Base-by-base conservation (phyloP, 345 rosid species). In the Noccaea bulbosa region DNA sequence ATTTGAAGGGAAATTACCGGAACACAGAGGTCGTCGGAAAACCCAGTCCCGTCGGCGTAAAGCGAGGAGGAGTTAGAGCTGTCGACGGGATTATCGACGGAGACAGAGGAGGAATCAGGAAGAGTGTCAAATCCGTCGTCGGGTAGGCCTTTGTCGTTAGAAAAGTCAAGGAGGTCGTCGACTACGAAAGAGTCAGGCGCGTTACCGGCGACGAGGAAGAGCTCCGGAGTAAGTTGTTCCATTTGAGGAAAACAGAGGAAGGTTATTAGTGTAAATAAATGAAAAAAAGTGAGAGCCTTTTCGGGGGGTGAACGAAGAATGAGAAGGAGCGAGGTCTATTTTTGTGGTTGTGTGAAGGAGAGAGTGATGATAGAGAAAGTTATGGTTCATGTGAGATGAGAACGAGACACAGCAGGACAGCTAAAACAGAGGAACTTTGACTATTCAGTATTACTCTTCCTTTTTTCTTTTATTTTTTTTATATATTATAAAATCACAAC, bases 151-250 rank as follows among this genome's bases (percentile, higher is more conserved):
- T 87, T 91, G 7, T 83, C 89, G 71, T 91, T 86, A 72, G 98
- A 85, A 75, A 94, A 89, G 77, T 94, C 93, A 14, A 77, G 68
- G 5, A 94, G 92, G 76, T 94, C 99, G 68, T 94, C 99, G n/a
- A 93, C 96, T n/a, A 83, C 75, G 84, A 93, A 93, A 76, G 87
- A 91, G 70, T 92, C 92, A 7, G n/a, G n/a, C n/a, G 76, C 0
- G 70, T 62, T 61, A 63, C 74, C 71, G 66, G 75, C 57, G 66
- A 64, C 73, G 46, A 52, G 74, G 51, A 68, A 68, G 41, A 75
- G 74, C 39, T 75, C 74, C 22, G 74, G 34, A 2, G 78, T 30
- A 0, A 52, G 69, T 37, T 32, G 51, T 69, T 75, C 79, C 79
- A 75, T 75, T 8, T 8, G 64, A 38, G 54, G 17, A 20, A 11